phyloP scores from a whole-genome alignment of 208 protist species.

The Trichomonas vaginalis region DNA sequence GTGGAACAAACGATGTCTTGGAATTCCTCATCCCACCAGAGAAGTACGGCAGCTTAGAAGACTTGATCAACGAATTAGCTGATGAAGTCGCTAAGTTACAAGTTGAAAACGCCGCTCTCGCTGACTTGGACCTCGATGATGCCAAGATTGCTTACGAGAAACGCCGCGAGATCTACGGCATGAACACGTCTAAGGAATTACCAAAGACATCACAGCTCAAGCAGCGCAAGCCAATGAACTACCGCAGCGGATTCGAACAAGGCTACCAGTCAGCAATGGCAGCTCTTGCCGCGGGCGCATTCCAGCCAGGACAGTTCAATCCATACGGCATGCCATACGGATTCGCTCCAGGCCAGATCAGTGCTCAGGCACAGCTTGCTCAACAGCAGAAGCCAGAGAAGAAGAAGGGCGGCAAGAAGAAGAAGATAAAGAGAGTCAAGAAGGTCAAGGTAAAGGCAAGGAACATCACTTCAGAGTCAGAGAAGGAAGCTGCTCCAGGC shows the following conservation, averaged over 20 bases:
- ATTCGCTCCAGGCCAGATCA: neutral
- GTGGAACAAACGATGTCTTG: neutral
- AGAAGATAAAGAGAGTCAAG: neutral
- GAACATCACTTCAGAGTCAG: neutral
- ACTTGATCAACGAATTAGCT: neutral
- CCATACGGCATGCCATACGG: neutral
- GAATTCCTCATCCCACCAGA: neutral
- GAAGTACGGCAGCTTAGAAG: neutral
- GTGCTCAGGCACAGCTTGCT: too few species aligned
- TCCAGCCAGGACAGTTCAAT: neutral
- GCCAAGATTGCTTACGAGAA: neutral
- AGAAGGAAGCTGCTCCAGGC: neutral
- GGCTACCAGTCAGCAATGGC: neutral
- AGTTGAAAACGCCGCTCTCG: neutral
- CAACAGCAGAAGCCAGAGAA: neutral
- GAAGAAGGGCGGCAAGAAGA: neutral
- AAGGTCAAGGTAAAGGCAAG: neutral
- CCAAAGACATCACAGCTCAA: neutral
- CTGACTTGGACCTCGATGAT: neutral
- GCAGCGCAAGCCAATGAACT: neutral
- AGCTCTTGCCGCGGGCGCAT: neutral
- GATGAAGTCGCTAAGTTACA: neutral
- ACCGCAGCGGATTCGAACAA: neutral
- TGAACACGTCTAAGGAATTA: neutral
- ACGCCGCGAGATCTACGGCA: neutral